A percentile compares a stretch with the other conserved stretches of the same genome.
Conservation (phyloP, 345 rosid species). For the Limnanthes douglasii region DNA sequence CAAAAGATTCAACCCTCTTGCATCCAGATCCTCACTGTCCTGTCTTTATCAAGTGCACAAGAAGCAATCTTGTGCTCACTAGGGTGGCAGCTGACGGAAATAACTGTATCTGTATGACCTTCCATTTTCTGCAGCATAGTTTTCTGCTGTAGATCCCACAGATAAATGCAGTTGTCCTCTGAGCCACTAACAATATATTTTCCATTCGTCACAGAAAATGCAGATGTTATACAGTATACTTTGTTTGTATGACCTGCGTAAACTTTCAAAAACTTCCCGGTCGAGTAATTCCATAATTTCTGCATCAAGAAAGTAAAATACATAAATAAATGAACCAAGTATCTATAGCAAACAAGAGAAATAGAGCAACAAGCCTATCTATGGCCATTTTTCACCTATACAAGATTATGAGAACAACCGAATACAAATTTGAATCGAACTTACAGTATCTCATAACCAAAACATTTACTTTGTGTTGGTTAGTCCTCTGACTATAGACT, state of each 20-base stretch:
- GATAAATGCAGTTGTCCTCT: conserved; percentile 72
- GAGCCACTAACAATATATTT: conserved; percentile 95
- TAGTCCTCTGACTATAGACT: too few species aligned
- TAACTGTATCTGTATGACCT: conserved; percentile 73
- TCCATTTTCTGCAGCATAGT: conserved; percentile 72
- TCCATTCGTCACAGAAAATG: conserved; percentile 93
- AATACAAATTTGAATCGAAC: too few species aligned
- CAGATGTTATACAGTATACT: conserved; percentile 63
- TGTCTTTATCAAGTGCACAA: conserved; percentile 63
- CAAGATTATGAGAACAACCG: too few species aligned
- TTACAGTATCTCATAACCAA: too few species aligned
- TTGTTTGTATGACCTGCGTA: conserved; percentile 78
- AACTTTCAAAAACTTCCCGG: conserved; percentile 74
- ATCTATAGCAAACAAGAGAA: not conserved
- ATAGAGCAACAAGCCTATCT: not conserved
- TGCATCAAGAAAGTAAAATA: conserved; percentile 17
- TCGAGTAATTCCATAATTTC: conserved; percentile 84
- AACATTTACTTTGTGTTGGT: too few species aligned
- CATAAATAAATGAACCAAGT: not conserved
- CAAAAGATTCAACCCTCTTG: conserved; percentile 49
- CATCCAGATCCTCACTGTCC: conserved; percentile 66
- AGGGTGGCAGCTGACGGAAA: conserved; percentile 85
- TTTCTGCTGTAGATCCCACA: conserved; percentile 91
- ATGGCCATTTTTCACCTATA: too few species aligned
- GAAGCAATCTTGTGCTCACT: conserved; percentile 68